Conservation (phyloP, 768 basidiomycete species). For the Hericium coralloides region DNA sequence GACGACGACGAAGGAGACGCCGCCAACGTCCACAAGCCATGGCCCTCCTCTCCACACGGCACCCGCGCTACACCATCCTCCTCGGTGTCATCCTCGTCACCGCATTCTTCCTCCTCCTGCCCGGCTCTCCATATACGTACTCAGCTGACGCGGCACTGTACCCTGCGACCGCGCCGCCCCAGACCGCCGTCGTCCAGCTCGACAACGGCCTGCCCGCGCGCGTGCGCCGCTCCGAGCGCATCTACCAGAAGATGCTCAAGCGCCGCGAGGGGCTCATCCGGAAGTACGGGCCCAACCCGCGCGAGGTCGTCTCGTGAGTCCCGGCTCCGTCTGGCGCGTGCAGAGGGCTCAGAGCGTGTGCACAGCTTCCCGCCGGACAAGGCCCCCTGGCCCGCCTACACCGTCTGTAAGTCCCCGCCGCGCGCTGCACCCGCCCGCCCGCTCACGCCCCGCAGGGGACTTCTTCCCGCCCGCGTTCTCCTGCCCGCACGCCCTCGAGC, state of each 20-base stretch:
- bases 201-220: neutral
- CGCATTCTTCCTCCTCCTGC: constrained; percentile 10
- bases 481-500: constrained; percentile 35
- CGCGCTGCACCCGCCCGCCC: neutral
- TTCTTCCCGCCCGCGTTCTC: constrained; percentile 36
- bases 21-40: neutral
- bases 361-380: constrained; percentile 13
- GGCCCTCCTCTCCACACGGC: constrained; percentile 5
- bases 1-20: too few species aligned
- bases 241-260: constrained; percentile 10
- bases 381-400: constrained; percentile 14
- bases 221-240: constrained; percentile 8
- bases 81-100: constrained; percentile 7
- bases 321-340: neutral
- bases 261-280: constrained; percentile 9
- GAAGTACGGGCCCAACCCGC: constrained; percentile 9
- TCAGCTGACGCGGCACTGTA: neutral
- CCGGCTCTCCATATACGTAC: neutral
- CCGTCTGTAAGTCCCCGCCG: constrained; percentile 7
- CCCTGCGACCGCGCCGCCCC: neutral
- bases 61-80: constrained; percentile 13
- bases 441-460: constrained; percentile 25
- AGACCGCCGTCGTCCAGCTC: neutral
- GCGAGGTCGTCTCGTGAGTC: constrained; percentile 7
- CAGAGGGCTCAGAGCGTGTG: neutral